Conservation (phyloP, 1,284 basidiomycete species). For the Naganishia albida region DNA sequence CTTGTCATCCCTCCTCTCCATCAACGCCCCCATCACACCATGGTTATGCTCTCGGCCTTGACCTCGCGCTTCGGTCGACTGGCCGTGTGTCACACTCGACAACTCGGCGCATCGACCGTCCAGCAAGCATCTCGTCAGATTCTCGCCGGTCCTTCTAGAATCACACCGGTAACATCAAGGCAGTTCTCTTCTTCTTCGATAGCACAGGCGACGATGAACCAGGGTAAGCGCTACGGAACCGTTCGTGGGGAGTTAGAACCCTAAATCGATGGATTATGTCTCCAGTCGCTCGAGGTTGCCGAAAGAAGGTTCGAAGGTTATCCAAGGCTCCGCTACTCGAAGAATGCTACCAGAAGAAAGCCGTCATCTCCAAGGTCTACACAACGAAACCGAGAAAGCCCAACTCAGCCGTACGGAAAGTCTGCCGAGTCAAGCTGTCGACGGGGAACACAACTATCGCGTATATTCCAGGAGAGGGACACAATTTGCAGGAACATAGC, state of each 20-base stretch:
- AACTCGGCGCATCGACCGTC: constrained; percentile 3
- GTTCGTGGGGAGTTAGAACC: constrained; percentile 19
- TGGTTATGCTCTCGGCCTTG: constrained; percentile 3
- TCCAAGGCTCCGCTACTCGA: constrained; percentile 76
- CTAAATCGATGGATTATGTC: constrained; percentile 1
- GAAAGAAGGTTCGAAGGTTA: constrained; percentile 59
- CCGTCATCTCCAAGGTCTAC: constrained; percentile 81
- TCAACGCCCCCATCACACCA: not conserved
- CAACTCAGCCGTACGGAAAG: constrained; percentile 97
- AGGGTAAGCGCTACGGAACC: constrained; percentile 53
- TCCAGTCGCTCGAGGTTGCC: constrained; percentile 57
- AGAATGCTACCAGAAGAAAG: constrained; percentile 79
- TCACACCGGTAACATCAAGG: not conserved
- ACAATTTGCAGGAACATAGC: constrained; percentile 96
- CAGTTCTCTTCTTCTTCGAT: constrained; percentile 66
- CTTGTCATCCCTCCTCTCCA: too few species aligned
- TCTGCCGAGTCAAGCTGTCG: constrained; percentile 87
- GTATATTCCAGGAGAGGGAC: constrained; percentile 96
- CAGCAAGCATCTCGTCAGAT: constrained; percentile 15
- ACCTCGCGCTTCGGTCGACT: constrained; percentile 12
- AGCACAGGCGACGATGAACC: constrained; percentile 72
- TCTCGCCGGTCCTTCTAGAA: constrained; percentile 15
- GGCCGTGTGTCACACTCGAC: constrained; percentile 18
- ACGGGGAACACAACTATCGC: constrained; percentile 89
- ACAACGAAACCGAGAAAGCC: constrained; percentile 94